Evolutionary conservation across 495 filamentous ascomycete genomes (phyloP).

Genomic region (Penicillium verhagenii): DNA sequence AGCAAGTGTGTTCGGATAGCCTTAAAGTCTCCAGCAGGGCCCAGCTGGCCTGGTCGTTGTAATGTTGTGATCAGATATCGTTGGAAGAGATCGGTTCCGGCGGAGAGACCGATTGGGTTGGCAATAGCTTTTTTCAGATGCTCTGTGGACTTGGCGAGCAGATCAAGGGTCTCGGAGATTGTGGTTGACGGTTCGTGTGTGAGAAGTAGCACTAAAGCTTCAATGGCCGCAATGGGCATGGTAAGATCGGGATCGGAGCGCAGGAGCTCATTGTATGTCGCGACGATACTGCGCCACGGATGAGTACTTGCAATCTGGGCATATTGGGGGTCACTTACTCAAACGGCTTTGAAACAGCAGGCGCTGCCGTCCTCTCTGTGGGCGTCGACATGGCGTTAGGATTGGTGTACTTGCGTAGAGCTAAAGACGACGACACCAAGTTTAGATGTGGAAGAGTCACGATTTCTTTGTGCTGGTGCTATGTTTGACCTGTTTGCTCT

Average conservation of each 20-base stretch:
- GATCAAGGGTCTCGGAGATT: constrained; percentile 87
- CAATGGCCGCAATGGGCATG: constrained; percentile 94
- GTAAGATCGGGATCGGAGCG: constrained; percentile 76
- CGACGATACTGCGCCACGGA: constrained; percentile 48
- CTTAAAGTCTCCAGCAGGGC: constrained; percentile 69
- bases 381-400: constrained; percentile 36
- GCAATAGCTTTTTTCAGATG: constrained; percentile 71
- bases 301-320: constrained; percentile 13
- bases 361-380: constrained; percentile 21
- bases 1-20: constrained; percentile 78
- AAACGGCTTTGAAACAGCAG: constrained; percentile 37
- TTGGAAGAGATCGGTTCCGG: constrained; percentile 94
- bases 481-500: constrained; percentile 46
- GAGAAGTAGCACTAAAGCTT: constrained; percentile 83
- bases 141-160: constrained; percentile 70
- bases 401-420: background rate
- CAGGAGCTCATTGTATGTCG: constrained; percentile 59
- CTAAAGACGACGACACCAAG: background rate
- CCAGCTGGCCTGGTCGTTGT: constrained; percentile 52
- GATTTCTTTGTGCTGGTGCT: constrained; percentile 23
- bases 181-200: constrained; percentile 73
- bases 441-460: constrained; percentile 28
- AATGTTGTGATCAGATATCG: constrained; percentile 79
- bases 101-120: constrained; percentile 86
- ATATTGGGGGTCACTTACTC: constrained; percentile 36